Base-by-base conservation (phyloP, 306 rosid species). In the Herpetospermum pedunculosum region DNA sequence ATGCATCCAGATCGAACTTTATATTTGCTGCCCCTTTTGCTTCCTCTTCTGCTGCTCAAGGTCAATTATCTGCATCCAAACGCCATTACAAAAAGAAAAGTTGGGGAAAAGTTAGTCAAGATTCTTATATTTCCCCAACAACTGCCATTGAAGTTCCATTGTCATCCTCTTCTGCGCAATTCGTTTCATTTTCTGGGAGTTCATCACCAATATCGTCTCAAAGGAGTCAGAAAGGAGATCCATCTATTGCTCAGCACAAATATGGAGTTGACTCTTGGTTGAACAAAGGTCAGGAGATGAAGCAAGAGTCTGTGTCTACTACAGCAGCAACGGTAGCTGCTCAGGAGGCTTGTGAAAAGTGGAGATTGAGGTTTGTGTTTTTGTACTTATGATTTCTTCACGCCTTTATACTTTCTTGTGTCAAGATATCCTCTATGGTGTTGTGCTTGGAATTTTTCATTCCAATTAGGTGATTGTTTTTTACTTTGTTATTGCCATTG, bases 321-420 rank as follows among this genome's bases (percentile, higher is more conserved):
- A 70, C 86, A 53, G 81, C 88, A 28, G 84, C 85, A 78, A 23
- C 65, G 12, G 57, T 80, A 80, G 85, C 89, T 75, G 83, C 85
- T 76, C 96, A 88, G 81, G 99, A 91, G 86, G 89, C 87, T 58
- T 91, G 96, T 85, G 97, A 94, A 78, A 88, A 87, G 85, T 94
- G 97, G 97, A 85, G 99, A 64, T 79, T 87, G 73, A 89, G 97
- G 97, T 94, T 73, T 76, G 86, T 80, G 73, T 28, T 44, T 76
- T 59, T 54, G 12, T 80, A 76, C 75, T 71, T 40, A 74, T 75
- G 9, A 71, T 63, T 49, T 60, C 59, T 23, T 70, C 46, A 13
- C 30, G 63, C 30, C 1, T 21, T 48, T 43, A 9, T 69, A 23
- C 37, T 41, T 21, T 47, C 15, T 68, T 21, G 35, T 43, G 40